Evolutionary conservation across 2,329 filamentous ascomycete genomes (phyloP).

Genomic region (Aureobasidium musti): DNA sequence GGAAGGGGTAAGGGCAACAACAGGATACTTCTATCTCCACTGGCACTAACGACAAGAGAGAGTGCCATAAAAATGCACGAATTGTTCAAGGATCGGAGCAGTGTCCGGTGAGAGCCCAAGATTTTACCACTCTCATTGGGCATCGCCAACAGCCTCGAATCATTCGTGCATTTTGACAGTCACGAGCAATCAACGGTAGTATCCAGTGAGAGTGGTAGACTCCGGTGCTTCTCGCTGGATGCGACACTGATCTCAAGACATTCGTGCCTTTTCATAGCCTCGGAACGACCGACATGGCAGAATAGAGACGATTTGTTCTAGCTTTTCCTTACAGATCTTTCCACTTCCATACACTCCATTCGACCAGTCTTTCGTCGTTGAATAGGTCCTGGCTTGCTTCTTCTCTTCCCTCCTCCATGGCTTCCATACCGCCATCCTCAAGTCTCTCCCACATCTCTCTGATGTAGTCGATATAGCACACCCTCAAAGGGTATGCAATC

Average conservation of each 20-base stretch:
- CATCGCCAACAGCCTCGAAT: not conserved
- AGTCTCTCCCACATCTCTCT: slow-evolving; percentile 47
- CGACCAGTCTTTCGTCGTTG: slow-evolving; percentile 44
- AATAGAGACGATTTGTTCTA: not conserved
- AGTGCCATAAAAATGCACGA: not conserved
- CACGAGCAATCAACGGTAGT: not conserved
- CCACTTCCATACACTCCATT: slow-evolving; percentile 47
- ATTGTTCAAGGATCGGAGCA: not conserved
- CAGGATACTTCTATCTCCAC: not conserved
- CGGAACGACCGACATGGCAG: not conserved
- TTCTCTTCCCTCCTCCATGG: slow-evolving; percentile 41
- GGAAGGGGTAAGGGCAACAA: not conserved
- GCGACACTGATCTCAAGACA: no score
- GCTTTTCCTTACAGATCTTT: slow-evolving; percentile 37
- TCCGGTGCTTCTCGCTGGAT: not conserved
- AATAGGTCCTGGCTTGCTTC: slow-evolving; percentile 38
- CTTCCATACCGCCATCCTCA: slow-evolving; percentile 43
- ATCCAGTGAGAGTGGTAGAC: not conserved
- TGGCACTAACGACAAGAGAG: not conserved
- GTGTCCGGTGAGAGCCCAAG: not conserved
- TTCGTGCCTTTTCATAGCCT: not conserved
- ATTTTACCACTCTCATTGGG: not conserved
- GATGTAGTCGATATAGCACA: slow-evolving; percentile 49
- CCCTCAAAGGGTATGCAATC: slow-evolving; percentile 45
- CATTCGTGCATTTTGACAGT: not conserved